Evolutionary conservation across 768 basidiomycete genomes (phyloP), one percentile per base, ranked within the genome.

Genomic region (Boletus subcaerulescens): DNA sequence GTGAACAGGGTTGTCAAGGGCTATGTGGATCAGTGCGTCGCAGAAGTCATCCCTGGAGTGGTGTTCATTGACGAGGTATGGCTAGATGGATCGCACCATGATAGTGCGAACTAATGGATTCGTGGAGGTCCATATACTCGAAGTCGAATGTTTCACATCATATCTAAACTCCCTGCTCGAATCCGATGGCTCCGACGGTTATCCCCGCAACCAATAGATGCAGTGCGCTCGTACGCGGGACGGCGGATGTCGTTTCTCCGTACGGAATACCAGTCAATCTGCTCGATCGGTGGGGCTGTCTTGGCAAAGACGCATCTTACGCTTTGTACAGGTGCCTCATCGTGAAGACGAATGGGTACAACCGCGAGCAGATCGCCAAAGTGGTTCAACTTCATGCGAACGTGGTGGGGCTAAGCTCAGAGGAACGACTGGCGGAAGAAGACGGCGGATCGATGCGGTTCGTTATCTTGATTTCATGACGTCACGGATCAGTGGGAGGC

Each of bases 71-170:
- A 35, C 33, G 33, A 13, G 33, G 13, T 35, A 14, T 14, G 33
- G 33, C 11, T 35, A 4, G 33, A 35, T 35, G 5, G 33, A 35
- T 0, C 13, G 1, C 33, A 35, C 33, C 6, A 85, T 98, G 22
- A 94, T 7, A 14, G 6, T 14, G 33, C 33, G 12, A 33, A 33
- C 33, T 33, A 4, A 33, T 14, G 11, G 12, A 14, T 33, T 13
- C 33, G 12, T 33, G 33, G 12, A 13, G 33, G 96, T 98, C 20
- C 97, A 99, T 75, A 98, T 98, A 96, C 85, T 99, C 56, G 97
- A 99, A 71, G 95, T 98, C 33, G 97, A 99, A 71, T 97, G 95
- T 71, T 98, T 98, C 77, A 98, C 97, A 5, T 99, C 97, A 5
- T 99, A 96, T 74, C 82, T 98, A 38, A 98, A 98, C 71, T 87